These are phyloP conservation scores for Fraxinus baroniana DNA, from an alignment of 305 asterid species.

Conservation along the genomic window DNA sequence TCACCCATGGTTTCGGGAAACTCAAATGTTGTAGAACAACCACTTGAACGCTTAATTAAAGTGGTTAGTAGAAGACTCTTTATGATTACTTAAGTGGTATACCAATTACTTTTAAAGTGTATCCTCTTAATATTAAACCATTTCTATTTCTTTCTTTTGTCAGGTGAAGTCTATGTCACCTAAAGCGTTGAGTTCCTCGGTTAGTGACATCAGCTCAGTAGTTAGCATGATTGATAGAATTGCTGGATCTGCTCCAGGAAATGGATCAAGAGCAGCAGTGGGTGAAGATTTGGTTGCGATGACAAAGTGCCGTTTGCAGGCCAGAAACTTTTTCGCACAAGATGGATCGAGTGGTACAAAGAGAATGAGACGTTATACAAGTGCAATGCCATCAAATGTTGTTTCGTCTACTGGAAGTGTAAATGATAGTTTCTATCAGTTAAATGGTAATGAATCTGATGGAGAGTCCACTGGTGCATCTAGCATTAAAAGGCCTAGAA, in stretches of 20 bases:
- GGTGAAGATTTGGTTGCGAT: slow-evolving; percentile 97
- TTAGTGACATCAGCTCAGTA: slow-evolving; percentile 84
- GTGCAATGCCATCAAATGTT: slow-evolving; percentile 76
- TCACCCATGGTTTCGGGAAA: slow-evolving; percentile 61
- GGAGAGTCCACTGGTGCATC: slow-evolving; percentile 96
- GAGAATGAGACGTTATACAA: slow-evolving; percentile 86
- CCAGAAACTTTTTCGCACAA: slow-evolving; percentile 73
- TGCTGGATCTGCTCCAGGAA: slow-evolving; percentile 98
- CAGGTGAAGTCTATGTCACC: slow-evolving; percentile 80
- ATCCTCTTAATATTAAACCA: slow-evolving; percentile 6
- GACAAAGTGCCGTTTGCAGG: slow-evolving; percentile 90
- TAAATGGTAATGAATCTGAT: slow-evolving; percentile 71
- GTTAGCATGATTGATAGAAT: slow-evolving; percentile 94
- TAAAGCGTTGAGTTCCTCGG: slow-evolving; percentile 70
- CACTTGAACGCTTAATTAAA: slow-evolving; percentile 78
- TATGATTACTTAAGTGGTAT: slow-evolving; percentile 14
- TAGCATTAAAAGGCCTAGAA: slow-evolving; percentile 51
- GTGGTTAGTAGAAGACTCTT: slow-evolving; percentile 48
- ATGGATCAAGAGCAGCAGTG: slow-evolving; percentile 96
- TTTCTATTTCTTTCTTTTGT: slow-evolving; percentile 23
- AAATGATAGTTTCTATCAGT: slow-evolving; percentile 58
- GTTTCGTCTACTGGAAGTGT: slow-evolving; percentile 79
- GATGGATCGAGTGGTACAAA: slow-evolving; percentile 81
- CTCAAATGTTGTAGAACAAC: slow-evolving; percentile 67
- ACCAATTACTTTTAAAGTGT: background rate